These are phyloP conservation scores for Aspergillus homomorphus DNA, from an alignment of 495 filamentous ascomycete genomes.

Conservation along the genomic window DNA sequence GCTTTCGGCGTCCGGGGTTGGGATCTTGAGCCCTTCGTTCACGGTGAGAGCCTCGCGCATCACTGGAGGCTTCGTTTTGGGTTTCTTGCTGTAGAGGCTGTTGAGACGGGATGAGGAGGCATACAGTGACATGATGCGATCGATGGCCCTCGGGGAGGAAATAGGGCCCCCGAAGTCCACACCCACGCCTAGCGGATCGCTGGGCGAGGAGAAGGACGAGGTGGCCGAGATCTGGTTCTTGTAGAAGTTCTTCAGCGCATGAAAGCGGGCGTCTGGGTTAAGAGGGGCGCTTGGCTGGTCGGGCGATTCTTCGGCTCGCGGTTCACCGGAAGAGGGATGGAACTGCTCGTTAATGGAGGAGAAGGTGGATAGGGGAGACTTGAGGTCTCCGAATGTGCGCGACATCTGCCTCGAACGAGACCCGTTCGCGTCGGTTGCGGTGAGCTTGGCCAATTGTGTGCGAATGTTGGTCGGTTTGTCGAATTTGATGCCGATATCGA, in stretches of 20 bases:
- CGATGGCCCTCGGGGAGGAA: slow-evolving; percentile 77
- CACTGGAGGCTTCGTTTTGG: slow-evolving; percentile 59
- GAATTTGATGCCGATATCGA: slow-evolving; percentile 86
- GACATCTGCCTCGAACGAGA: slow-evolving; percentile 33
- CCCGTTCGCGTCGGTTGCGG: slow-evolving; percentile 21
- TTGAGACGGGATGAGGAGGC: slow-evolving; percentile 51
- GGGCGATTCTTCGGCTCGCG: slow-evolving; percentile 11
- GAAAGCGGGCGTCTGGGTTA: slow-evolving; percentile 40
- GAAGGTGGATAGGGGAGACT: slow-evolving; percentile 39
- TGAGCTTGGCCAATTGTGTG: slow-evolving; percentile 62
- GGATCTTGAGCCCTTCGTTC: slow-evolving; percentile 64
- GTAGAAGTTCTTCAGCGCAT: slow-evolving; percentile 68
- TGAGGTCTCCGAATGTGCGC: slow-evolving; percentile 36
- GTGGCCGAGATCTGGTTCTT: slow-evolving; percentile 63
- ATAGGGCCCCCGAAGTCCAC: slow-evolving; percentile 55
- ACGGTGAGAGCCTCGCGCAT: slow-evolving; percentile 76
- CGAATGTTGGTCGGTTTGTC: slow-evolving; percentile 83
- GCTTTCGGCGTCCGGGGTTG: slow-evolving; percentile 49
- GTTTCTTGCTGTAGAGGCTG: slow-evolving; percentile 58
- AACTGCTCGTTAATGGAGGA: slow-evolving; percentile 36
- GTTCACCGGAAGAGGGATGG: slow-evolving; percentile 14
- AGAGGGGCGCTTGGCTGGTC: slow-evolving; percentile 26
- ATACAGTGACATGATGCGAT: slow-evolving; percentile 89
- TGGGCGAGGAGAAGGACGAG: slow-evolving; percentile 49
- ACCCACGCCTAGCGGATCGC: slow-evolving; percentile 44